Conservation (phyloP, 768 basidiomycete genomes). For the Suillus paluster region DNA sequence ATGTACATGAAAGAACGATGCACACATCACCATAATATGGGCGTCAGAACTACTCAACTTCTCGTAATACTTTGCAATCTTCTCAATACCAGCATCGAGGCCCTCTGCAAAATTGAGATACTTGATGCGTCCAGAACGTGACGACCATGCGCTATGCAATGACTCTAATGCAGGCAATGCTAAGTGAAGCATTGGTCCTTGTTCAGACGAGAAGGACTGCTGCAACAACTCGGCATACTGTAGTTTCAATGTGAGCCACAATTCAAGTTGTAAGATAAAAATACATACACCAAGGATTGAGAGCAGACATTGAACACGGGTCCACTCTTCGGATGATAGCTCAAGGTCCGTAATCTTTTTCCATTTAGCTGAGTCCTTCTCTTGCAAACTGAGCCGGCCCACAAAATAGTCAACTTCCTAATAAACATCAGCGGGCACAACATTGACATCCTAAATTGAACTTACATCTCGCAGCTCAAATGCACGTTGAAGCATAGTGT, state of each 20-base stretch:
- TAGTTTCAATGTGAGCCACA: too few relatives aligned
- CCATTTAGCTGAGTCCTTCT: constrained; percentile 19
- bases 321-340: constrained; percentile 29
- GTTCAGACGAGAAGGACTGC: constrained; percentile 36
- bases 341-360: constrained; percentile 20
- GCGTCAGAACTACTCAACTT: constrained; percentile 36
- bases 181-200: constrained; percentile 25
- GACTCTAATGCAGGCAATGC: constrained; percentile 35
- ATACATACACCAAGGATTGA: constrained; percentile 24
- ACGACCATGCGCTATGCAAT: constrained; percentile 30
- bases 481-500: constrained; percentile 21
- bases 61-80: constrained; percentile 40
- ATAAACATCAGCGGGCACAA: constrained; percentile 18
- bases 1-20: constrained; percentile 9
- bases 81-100: constrained; percentile 32
- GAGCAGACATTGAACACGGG: constrained; percentile 20
- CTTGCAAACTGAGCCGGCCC: constrained; percentile 18
- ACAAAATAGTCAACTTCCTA: constrained; percentile 25
- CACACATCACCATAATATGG: constrained; percentile 36
- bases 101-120: constrained; percentile 26
- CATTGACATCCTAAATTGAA: background rate
- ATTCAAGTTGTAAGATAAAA: constrained; percentile 1
- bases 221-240: constrained; percentile 36
- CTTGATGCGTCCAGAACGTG: constrained; percentile 6
- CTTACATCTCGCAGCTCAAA: constrained; percentile 20